Evolutionary conservation across 257 asterid species (phyloP).

Genomic region (Paraleonurus japonicus): DNA sequence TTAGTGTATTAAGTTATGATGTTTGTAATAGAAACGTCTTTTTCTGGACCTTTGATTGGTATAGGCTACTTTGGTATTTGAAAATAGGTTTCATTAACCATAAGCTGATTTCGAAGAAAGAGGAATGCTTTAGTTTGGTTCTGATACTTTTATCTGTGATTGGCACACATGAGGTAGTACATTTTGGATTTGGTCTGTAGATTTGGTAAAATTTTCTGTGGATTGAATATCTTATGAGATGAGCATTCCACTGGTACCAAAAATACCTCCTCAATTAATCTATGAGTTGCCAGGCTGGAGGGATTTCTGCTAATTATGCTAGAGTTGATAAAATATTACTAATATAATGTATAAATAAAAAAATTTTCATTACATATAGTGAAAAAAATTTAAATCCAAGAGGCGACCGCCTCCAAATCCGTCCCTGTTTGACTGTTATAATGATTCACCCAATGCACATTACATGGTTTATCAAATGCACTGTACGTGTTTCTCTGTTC

Average conservation of each 20-base stretch:
- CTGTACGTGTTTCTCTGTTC: neutral
- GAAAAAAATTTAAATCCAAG: too few species aligned
- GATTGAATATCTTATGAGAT: conserved; percentile 9
- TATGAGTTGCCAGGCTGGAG: neutral
- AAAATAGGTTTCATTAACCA: neutral
- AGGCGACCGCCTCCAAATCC: too few species aligned
- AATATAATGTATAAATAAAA: too few species aligned
- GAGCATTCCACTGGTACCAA: neutral
- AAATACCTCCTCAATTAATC: conserved; percentile 5
- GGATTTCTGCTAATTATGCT: neutral
- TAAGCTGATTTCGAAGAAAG: neutral
- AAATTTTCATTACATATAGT: too few species aligned
- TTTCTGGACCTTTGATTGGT: neutral
- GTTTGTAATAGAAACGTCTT: neutral
- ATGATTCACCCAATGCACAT: neutral
- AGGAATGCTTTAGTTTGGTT: neutral
- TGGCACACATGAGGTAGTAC: neutral
- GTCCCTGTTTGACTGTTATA: neutral
- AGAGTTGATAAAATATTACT: too few species aligned
- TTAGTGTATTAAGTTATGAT: neutral
- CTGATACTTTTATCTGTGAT: neutral
- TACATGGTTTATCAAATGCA: conserved; percentile 14
- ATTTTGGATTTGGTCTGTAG: neutral
- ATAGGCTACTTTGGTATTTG: neutral
- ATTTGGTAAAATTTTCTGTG: neutral